These are phyloP conservation scores for Adansonia madagascariensis DNA, from an alignment of 441 rosid genomes.

Conservation along the genomic window DNA sequence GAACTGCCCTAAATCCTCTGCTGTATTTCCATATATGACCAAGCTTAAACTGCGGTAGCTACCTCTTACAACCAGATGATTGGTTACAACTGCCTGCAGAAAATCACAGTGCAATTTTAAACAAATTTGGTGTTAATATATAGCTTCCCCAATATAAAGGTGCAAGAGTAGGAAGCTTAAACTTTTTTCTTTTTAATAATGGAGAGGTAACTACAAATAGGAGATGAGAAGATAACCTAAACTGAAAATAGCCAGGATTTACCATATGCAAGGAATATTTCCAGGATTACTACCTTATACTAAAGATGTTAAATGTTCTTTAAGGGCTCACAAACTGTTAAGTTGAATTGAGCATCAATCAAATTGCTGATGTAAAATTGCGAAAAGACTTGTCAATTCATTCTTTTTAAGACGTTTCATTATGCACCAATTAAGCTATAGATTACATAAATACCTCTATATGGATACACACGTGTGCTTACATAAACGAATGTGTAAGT, in stretches of 20 bases:
- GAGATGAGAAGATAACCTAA: background rate
- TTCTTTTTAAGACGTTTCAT: conserved; percentile 11
- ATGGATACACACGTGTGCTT: background rate
- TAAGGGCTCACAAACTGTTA: background rate
- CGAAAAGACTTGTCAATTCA: background rate
- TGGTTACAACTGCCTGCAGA: conserved; percentile 95
- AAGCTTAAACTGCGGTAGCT: conserved; percentile 94
- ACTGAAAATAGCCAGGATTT: conserved; percentile 6
- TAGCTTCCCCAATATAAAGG: conserved; percentile 14
- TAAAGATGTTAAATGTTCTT: conserved; percentile 12
- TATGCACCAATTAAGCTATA: conserved; percentile 10
- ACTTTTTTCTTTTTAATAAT: background rate
- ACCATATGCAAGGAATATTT: background rate
- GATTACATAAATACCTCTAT: background rate
- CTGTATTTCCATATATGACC: conserved; percentile 91
- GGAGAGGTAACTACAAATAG: background rate
- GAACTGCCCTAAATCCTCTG: conserved; percentile 98
- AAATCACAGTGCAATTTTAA: conserved; percentile 13
- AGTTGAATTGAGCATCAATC: conserved; percentile 13
- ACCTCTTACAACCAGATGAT: conserved; percentile 94
- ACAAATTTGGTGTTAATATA: background rate
- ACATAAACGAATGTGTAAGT: background rate
- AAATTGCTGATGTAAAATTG: conserved; percentile 1
- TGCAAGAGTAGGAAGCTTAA: background rate
- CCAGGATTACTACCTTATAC: background rate